Conservation (phyloP, 2,329 filamentous ascomycete genomes). For the Teratosphaeria destructans region DNA sequence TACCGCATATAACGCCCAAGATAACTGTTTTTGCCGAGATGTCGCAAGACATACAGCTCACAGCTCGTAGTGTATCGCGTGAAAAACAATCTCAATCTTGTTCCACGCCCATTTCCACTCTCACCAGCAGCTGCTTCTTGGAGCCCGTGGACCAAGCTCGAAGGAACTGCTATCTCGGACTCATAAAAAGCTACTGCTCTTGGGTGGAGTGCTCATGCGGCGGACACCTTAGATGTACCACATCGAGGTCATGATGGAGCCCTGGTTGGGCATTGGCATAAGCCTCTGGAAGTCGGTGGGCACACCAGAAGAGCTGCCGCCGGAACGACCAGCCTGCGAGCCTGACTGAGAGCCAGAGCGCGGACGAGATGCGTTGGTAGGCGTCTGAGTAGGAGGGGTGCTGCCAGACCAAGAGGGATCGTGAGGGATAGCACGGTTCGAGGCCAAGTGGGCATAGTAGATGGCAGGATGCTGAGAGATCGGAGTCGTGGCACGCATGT, state of each 20-base stretch:
- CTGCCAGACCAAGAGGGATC: slow-evolving; percentile 39
- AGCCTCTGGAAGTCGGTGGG: slow-evolving; percentile 25
- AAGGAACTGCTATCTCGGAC: too few species aligned
- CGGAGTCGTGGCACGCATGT: slow-evolving; percentile 80
- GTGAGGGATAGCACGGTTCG: slow-evolving; percentile 68
- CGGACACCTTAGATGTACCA: slow-evolving; percentile 36
- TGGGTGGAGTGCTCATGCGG: too few species aligned
- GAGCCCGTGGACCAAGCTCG: too few species aligned
- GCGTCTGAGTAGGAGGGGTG: background rate
- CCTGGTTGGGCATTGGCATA: slow-evolving; percentile 30
- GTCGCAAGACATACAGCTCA: background rate
- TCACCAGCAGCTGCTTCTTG: background rate
- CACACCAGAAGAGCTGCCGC: slow-evolving; percentile 14
- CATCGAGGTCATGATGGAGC: slow-evolving; percentile 34
- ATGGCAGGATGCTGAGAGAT: slow-evolving; percentile 82
- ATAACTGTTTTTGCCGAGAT: background rate
- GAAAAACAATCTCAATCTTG: background rate
- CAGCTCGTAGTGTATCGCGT: background rate
- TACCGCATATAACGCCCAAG: background rate
- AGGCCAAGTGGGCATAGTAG: slow-evolving; percentile 90
- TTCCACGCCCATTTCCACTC: background rate
- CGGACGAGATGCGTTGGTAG: slow-evolving; percentile 6
- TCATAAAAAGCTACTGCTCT: too few species aligned
- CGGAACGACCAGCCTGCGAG: slow-evolving; percentile 30
- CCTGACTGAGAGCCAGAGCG: slow-evolving; percentile 12